Base-by-base conservation (phyloP, 202 grass and related monocot species). In the Brachypodium distachyon region DNA sequence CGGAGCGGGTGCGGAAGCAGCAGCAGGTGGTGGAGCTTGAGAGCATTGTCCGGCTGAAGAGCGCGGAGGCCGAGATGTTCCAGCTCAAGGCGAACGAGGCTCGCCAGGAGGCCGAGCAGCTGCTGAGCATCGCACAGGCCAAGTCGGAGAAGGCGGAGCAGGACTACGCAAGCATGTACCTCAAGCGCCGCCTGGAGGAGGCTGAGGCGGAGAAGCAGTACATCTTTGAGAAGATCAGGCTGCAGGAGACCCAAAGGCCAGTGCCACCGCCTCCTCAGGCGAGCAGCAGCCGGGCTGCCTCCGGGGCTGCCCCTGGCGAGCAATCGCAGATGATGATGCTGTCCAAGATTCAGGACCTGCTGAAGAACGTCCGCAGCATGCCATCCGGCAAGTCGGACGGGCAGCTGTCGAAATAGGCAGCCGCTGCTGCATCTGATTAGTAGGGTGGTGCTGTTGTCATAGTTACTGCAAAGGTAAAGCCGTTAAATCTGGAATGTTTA, bases 191-290 rank as follows among this genome's bases (percentile, higher is more conserved):
- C 33, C 72, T 97, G 7, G 94, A 97, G 67, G 94, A 97, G 27
- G 95, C 95, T 0, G 95, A 92, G 79, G 89, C 95, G 0, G 95
- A 97, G 87, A 97, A 92, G 72, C 79, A 92, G 74, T 86, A 84
- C 72, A 31, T 97, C 17, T 90, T 86, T 3, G 86, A 94, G 77
- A 94, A 80, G 64, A 92, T 97, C 49, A 97, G 88, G 80, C 84
- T 86, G 70, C 69, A 88, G 77, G 94, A 84, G 10, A 85, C 81
- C 81, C 84, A 82, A 28, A 38, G 43, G n/a, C 40, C 57, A 7
- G 59, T 59, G 0, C n/a, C 63, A 12, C 38, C 51, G 26, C 55
- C 54, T 12, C 66, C 80, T 0, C 77, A 77, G 39, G 72, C 53
- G 4, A 82, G 67, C 64, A 47, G 79, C 72, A 55, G 82, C 16